Evolutionary conservation across 2,329 filamentous ascomycete species (phyloP).

Genomic region (Juglanconis oblonga): DNA sequence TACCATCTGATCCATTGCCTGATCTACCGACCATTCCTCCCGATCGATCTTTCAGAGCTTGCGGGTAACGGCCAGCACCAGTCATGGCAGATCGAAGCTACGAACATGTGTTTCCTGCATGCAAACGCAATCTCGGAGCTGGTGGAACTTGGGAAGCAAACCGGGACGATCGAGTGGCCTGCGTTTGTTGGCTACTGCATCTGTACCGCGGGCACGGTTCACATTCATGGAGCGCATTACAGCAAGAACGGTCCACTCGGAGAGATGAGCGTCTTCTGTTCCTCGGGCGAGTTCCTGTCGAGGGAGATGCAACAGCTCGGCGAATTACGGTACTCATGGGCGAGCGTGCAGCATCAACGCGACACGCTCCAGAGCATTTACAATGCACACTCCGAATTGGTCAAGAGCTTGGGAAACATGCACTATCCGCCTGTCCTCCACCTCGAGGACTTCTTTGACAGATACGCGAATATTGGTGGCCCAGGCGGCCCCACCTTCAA

Average conservation of each 20-base stretch:
- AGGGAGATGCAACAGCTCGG: slow-evolving; percentile 77
- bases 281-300: slow-evolving; percentile 66
- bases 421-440: slow-evolving; percentile 78
- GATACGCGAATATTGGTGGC: slow-evolving; percentile 61
- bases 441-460: slow-evolving; percentile 82
- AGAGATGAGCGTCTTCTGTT: slow-evolving; percentile 61
- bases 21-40: slow-evolving; percentile 82
- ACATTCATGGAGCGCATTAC: slow-evolving; percentile 83
- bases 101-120: slow-evolving; percentile 81
- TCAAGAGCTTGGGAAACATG: slow-evolving; percentile 68
- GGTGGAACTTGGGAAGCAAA: slow-evolving; percentile 73
- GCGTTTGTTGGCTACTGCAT: slow-evolving; percentile 85
- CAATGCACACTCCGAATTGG: slow-evolving; percentile 75
- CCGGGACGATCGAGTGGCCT: slow-evolving; percentile 76
- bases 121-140: slow-evolving; percentile 85
- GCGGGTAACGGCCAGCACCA: slow-evolving; percentile 79
- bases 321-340: slow-evolving; percentile 73
- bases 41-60: slow-evolving; percentile 78
- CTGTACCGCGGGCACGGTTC: slow-evolving; percentile 81
- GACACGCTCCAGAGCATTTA: slow-evolving; percentile 77
- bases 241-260: slow-evolving; percentile 44
- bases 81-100: slow-evolving; percentile 90
- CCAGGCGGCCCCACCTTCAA: slow-evolving; percentile 56
- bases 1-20: slow-evolving; percentile 86
- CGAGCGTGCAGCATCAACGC: slow-evolving; percentile 74